Evolutionary conservation across 2,329 filamentous ascomycete genomes (phyloP).

Genomic region (Fusarium sp.): DNA sequence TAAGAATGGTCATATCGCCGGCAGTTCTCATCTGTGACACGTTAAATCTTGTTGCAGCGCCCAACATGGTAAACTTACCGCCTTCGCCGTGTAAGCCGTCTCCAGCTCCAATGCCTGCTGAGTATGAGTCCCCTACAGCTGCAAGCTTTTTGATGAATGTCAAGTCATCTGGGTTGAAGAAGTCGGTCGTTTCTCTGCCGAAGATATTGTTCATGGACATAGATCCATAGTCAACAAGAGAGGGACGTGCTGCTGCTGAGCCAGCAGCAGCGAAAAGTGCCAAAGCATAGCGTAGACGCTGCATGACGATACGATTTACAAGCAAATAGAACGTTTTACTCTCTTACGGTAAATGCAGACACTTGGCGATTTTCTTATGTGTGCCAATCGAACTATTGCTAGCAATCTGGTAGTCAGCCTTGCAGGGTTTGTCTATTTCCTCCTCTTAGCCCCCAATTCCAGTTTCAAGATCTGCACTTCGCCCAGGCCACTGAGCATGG

Average conservation of each 20-base stretch:
- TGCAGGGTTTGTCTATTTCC: not conserved
- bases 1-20: slow-evolving; percentile 11
- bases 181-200: accelerated
- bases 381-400: not conserved
- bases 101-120: slow-evolving; percentile 25
- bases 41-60: not conserved
- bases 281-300: not conserved
- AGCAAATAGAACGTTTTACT: not conserved
- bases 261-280: not conserved
- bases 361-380: not conserved
- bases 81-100: not conserved
- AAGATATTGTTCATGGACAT: not conserved
- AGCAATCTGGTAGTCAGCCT: not conserved
- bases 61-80: not conserved
- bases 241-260: not conserved
- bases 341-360: not conserved
- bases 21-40: not conserved
- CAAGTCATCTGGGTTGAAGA: not conserved
- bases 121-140: slow-evolving; percentile 23
- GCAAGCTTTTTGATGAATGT: slow-evolving; percentile 1
- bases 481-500: not conserved
- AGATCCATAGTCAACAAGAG: not conserved
- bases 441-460: not conserved
- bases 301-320: not conserved
- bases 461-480: not conserved